phyloP scores from a whole-genome alignment of 2,329 filamentous ascomycete species.

The Furcasterigmium furcatum region DNA sequence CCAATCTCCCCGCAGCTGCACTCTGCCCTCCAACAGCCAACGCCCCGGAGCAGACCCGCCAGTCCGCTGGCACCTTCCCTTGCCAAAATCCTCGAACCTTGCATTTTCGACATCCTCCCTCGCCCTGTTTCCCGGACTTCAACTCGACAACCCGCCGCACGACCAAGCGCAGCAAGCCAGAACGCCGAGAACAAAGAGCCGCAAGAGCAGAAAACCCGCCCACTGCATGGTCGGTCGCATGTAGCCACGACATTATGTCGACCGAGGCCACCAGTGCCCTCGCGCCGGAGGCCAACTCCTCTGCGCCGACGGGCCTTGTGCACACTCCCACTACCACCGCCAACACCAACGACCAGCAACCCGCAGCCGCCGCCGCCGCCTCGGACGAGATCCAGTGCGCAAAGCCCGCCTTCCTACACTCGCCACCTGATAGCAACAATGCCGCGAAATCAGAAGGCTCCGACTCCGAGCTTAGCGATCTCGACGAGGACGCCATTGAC shows the following conservation, averaged over 20 bases:
- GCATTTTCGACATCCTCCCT: background rate
- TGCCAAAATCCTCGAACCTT: slow-evolving; percentile 4
- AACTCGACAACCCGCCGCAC: background rate
- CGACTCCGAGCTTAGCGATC: slow-evolving; percentile 65
- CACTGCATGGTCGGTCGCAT: slow-evolving; percentile 30
- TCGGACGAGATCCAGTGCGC: slow-evolving; percentile 27
- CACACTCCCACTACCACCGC: slow-evolving; percentile 13
- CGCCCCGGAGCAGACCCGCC: too few relatives aligned
- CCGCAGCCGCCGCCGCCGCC: slow-evolving; percentile 13
- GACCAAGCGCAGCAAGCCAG: background rate
- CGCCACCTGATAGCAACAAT: slow-evolving; percentile 62
- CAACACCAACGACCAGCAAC: slow-evolving; percentile 18
- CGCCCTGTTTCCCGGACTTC: background rate
- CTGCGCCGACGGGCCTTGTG: slow-evolving; percentile 16
- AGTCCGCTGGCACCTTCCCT: background rate
- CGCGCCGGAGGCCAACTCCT: slow-evolving; percentile 31
- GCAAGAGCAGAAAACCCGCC: background rate
- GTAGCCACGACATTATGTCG: slow-evolving; percentile 49
- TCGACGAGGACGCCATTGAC: slow-evolving; percentile 50
- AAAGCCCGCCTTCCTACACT: slow-evolving; percentile 52
- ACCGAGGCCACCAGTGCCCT: slow-evolving; percentile 49
- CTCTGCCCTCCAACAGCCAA: background rate
- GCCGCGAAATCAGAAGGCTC: slow-evolving; percentile 55
- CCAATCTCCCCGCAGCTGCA: slow-evolving; percentile 1
- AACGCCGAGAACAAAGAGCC: background rate